Evolutionary conservation across 495 filamentous ascomycete species (phyloP), one percentile per base, ranked within the genome.

Genomic region (Aspergillus baeticus): DNA sequence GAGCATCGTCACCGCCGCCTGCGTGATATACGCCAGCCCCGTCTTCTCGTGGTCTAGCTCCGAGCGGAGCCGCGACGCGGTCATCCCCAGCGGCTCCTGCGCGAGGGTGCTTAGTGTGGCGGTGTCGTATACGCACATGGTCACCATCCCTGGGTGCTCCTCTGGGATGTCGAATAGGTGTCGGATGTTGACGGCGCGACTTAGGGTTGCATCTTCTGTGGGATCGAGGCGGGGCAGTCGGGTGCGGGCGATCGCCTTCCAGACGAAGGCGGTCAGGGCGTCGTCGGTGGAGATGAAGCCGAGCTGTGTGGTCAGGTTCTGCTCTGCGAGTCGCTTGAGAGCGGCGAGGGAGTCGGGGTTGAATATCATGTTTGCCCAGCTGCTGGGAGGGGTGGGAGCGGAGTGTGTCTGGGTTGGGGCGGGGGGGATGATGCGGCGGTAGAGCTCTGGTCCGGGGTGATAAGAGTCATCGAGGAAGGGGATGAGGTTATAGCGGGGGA

Each of bases 231-330:
- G 68, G 43, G 58, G 49, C 43, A 74, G 22, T 18, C 58, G 57
- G 55, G 71, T 8, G 26, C 26, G 26, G 26, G 8, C 26, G 26
- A 29, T 29, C 26, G 26, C 26, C 26, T 29, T 51, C 70, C 72
- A 84, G 43, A 77, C 62, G 18, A 79, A 75, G 34, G 78, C 75
- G 45, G 58, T 77, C 18, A 83, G 63, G 20, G 72, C 66, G 56
- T 83, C 81, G 50, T 82, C 72, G 15, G 75, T 81, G 7, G 75
- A 75, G 22, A 77, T 49, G 53, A 48, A 72, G 51, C 51, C n/a
- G 8, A 23, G 23, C 10, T 1, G 3, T 44, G n/a, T 26, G 43
- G 22, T 3, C 11, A 7, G 2, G 49, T 36, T 14, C 36, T 10
- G 5, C 23, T 10, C 0, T 6, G 3, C 10, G 17, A 17, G 15